Evolutionary conservation across 352 stramenopile species (phyloP).

Genomic region (Globisporangium takayamanum): DNA sequence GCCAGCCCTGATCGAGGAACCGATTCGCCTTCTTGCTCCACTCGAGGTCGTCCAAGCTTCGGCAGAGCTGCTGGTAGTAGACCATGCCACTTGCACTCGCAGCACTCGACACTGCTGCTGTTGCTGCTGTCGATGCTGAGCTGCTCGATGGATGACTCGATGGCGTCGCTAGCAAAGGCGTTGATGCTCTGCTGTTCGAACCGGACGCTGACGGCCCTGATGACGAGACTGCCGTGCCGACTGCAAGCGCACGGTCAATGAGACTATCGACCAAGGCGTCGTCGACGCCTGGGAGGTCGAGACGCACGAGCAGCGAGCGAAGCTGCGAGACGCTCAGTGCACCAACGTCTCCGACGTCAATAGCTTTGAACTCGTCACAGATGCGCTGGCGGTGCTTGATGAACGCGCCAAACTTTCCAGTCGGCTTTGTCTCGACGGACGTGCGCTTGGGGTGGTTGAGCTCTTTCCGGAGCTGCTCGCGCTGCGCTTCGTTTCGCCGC

Average conservation of each 20-base stretch:
- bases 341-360: conserved; percentile 29
- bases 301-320: conserved; percentile 30
- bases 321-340: conserved; percentile 35
- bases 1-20: conserved; percentile 74
- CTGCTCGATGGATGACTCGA: neutral
- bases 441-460: conserved; percentile 33
- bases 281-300: conserved; percentile 48
- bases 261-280: conserved; percentile 42
- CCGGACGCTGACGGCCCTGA: neutral
- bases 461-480: conserved; percentile 68
- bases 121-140: neutral
- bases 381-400: conserved; percentile 54
- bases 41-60: conserved; percentile 51
- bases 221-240: neutral
- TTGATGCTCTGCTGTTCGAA: no score
- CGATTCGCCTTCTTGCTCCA: conserved; percentile 66
- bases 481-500: conserved; percentile 59
- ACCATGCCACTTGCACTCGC: conserved; percentile 16
- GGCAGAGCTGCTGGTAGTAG: conserved; percentile 41
- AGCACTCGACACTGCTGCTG: neutral
- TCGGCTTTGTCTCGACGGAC: conserved; percentile 23
- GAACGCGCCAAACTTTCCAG: conserved; percentile 32
- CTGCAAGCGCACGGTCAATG: conserved; percentile 24
- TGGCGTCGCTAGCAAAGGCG: neutral
- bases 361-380: conserved; percentile 53